A percentile compares a stretch with the other conserved stretches of the same genome.
Evolutionary conservation across 495 filamentous ascomycete species (phyloP).

Genomic region (Neurospora cerealis): DNA sequence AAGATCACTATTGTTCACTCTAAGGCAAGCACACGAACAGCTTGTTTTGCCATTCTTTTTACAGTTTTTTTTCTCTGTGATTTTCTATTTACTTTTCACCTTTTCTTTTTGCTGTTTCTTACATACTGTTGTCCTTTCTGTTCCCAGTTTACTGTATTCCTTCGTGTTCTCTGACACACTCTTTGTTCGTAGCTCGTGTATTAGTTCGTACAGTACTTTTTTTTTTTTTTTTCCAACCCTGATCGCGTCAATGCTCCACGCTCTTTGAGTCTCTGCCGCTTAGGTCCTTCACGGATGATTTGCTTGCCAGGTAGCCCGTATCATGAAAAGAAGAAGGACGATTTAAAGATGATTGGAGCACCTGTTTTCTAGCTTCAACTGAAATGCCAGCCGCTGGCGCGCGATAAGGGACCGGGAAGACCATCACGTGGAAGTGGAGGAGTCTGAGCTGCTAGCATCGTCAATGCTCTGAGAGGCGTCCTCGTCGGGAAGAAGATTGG

Average conservation of each 20-base stretch:
- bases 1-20: neutral
- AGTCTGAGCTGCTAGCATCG: neutral
- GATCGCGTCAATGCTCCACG: too few relatives aligned
- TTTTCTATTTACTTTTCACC: neutral
- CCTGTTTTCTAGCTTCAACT: neutral
- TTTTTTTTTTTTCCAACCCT: too few relatives aligned
- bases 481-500: neutral
- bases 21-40: neutral
- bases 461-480: neutral
- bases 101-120: neutral
- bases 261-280: too few relatives aligned
- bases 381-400: neutral
- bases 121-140: too few relatives aligned
- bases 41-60: too few relatives aligned
- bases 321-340: too few relatives aligned
- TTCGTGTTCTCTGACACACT: too few relatives aligned
- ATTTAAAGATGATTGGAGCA: neutral
- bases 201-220: too few relatives aligned
- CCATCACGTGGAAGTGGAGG: neutral
- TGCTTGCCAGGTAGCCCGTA: too few relatives aligned
- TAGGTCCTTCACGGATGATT: too few relatives aligned
- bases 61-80: neutral
- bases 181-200: too few relatives aligned
- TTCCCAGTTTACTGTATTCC: too few relatives aligned
- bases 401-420: neutral